Base-by-base conservation (phyloP, 306 rosid species). In the Macrotyloma uniflorum region DNA sequence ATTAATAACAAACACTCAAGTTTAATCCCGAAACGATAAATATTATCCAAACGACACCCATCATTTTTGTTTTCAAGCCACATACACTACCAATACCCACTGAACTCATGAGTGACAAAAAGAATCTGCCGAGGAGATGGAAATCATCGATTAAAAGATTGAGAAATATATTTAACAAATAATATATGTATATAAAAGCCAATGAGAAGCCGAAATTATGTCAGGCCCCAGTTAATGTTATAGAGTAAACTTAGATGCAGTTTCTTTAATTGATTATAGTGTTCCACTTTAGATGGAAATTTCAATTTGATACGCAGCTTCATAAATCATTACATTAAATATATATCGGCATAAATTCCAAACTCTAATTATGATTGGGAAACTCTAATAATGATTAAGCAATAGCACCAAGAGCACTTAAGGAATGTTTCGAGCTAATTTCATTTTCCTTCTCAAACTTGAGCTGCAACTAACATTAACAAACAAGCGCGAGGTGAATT, bases 1-100 rank as follows among this genome's bases (percentile, higher is more conserved):
- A 8, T 38, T 38, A 38, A 38, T 38, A 10, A 38, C 43, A 38
- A 18, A 26, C 42, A 50, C 19, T 38, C 40, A 2, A 35, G 19
- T 28, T 55, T 26, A 23, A 46, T 46, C 20, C 36, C 47, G 19
- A 71, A 55, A 54, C 33, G 11, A 54, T 43, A 8, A 69, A 38
- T 16, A 10, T 49, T 55, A 26, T 20, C 42, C 14, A 54, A 42
- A 18, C 15, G 36, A 32, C 66, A 57, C 47, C 65, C 72, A 59
- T 70, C 20, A 40, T 26, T 22, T 14, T 45, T n/a, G 46, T 22
- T 57, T 57, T 24, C 22, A n/a, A 42, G 38, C 67, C 12, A 30
- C 63, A 20, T 33, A 43, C 80, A 55, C 30, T 67, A 78, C 35
- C 28, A 28, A 53, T 20, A 62, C 40, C 30, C 62, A 72, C 47